Evolutionary conservation across 179 eudicot genomes (phyloP).

Genomic region (Silene noctiflora): DNA sequence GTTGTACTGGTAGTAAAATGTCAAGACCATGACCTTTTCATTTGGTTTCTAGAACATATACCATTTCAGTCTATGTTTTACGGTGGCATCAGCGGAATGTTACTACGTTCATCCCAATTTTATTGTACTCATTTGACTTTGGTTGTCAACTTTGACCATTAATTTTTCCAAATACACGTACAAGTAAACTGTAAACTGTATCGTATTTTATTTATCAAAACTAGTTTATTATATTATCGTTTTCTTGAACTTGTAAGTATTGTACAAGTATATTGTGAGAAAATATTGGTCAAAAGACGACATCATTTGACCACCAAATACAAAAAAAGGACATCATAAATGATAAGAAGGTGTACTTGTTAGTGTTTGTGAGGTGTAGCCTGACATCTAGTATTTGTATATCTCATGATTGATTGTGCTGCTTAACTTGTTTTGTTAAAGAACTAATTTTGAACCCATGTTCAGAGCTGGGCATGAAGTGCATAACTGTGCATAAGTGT

Average conservation of each 20-base stretch:
- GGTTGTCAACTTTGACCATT: background rate
- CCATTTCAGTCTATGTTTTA: constrained; percentile 1
- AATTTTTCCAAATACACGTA: background rate
- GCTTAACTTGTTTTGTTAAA: background rate
- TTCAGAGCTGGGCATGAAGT: background rate
- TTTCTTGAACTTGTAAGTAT: background rate
- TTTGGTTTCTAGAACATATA: background rate
- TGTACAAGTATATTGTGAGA: background rate
- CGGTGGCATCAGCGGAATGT: background rate
- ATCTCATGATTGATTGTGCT: background rate
- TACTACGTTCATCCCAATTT: background rate
- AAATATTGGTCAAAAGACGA: too few relatives aligned
- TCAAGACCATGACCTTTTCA: background rate
- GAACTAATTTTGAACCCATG: background rate
- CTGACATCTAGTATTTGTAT: background rate
- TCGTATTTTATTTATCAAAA: too few relatives aligned
- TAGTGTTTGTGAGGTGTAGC: background rate
- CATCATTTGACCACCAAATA: background rate
- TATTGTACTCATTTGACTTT: background rate
- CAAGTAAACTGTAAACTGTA: too few relatives aligned
- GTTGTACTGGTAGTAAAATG: background rate
- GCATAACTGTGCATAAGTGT: background rate
- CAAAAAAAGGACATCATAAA: background rate
- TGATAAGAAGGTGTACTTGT: background rate
- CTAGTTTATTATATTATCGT: background rate